Base-by-base conservation (phyloP, 345 rosid species). In the Brassica cretica region DNA sequence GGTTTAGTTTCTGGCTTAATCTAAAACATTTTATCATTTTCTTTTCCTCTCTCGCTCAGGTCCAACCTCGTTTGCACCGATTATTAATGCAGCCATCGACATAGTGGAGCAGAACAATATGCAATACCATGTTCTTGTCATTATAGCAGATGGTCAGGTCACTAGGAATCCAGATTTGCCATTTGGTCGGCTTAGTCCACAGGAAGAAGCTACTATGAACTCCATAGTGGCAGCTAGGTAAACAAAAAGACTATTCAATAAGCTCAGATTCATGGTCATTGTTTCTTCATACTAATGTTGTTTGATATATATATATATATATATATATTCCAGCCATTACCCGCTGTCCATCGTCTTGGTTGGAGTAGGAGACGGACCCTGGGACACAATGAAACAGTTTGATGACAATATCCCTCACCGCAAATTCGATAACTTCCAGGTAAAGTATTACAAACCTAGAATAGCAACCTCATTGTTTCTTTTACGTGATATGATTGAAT, bases 351-450 rank as follows among this genome's bases (percentile, higher is more conserved):
- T 94, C 6, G 77, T 94, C 83, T 84, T 94, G 84, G 89, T 94
- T 76, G 98, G 98, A 62, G 93, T 94, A 39, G 98, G 98, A 72
- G 98, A 94, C 84, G 98, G 98, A 70, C 97, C 98, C 10, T 94
- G 98, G 98, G 90, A 94, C 70, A 84, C 97, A 18, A 88, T 94
- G 98, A 70, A 92, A 74, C 88, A 87, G 19, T 92, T 94, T 64
- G 98, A 94, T 77, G 97, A 94, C 84, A 89, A 88, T 64, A 90
- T 94, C 78, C 97, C 97, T 58, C 90, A 89, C 3, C 97, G 97
- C 0, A 86, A 85, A 56, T 92, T 94, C 46, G 98, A 94, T 82
- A 94, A 94, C 87, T 92, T 94, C 80, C 97, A 94, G 97, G 98
- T 90, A 84, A 9, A 19, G 30, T 11, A 39, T 10, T 1, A 8